Evolutionary conservation across 2,329 filamentous ascomycete species (phyloP), one percentile per base, ranked within the genome.

Genomic region (Phialocephala subalpina): DNA sequence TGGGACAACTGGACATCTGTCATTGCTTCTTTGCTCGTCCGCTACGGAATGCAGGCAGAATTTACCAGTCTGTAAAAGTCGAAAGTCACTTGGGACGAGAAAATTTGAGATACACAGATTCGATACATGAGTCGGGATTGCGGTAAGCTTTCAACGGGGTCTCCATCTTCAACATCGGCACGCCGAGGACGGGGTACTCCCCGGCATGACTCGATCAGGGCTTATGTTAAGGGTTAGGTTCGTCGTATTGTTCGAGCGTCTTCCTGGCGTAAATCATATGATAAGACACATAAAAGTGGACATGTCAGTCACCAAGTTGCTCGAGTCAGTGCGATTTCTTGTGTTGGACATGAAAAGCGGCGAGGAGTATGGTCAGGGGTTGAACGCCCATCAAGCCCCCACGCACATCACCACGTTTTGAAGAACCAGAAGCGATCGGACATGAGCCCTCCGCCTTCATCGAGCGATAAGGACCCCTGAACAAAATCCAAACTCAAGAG

Each of bases 11-110:
- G 9, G 55, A 35, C 18, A 33, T 27, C 49, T 9, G 33, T 5
- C 20, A 12, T 38, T 38, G 29, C 33, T 38, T 38, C 1, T 36
- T 57, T 27, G 27, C 55, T 20, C 38, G 27, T 42, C 27, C 45
- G 42, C n/a, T 25, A 22, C 59, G 59, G 45, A 53, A 61, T 25
- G 38, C 33, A 53, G 45, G 56, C 60, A 62, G 38, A 20, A 3
- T 45, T 57, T 56, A 36, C 60, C 22, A 25, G 25, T 29, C 7
- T 33, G 29, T 33, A 33, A 33, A 33, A 33, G 29, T 33, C 20
- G 52, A 22, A 35, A 56, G 25, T 56, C 35, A 20, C 27, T n/a
- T 27, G 49, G 52, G 45, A 56, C 49, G 25, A 60, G n/a, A 38
- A 29, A 47, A 52, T 33, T 40, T 36, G 25, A 18, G 18, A 1